A percentile compares a stretch with the other conserved stretches of the same genome.
These are phyloP conservation scores for Ammopiptanthus mongolicus DNA, from an alignment of 306 rosid species.

Conservation along the genomic window DNA sequence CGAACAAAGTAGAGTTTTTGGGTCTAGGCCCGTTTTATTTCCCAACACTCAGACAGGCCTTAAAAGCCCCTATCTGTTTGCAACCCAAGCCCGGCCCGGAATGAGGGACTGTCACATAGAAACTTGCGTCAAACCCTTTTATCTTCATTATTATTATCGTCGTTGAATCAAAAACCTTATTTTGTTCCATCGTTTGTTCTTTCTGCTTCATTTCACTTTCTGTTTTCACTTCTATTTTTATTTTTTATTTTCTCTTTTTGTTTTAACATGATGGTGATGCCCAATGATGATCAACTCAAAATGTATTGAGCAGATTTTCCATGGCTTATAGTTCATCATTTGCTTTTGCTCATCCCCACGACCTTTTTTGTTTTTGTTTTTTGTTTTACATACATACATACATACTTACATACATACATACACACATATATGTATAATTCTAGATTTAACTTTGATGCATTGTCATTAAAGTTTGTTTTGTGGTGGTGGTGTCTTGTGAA, in stretches of 20 bases:
- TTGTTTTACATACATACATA: no score
- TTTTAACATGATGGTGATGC: background rate
- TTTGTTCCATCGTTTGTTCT: background rate
- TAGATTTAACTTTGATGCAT: background rate
- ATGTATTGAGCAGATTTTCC: constrained; percentile 14
- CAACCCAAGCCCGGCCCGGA: background rate
- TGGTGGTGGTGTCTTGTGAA: constrained; percentile 14
- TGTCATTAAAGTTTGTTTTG: background rate
- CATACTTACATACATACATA: background rate
- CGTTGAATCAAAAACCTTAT: no score
- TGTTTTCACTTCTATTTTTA: background rate
- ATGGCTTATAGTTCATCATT: constrained; percentile 19
- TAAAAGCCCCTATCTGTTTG: background rate
- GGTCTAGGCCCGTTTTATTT: no score
- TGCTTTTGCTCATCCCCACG: constrained; percentile 1
- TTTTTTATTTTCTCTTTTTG: background rate
- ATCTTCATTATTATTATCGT: background rate
- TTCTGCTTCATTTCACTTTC: background rate
- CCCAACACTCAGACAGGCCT: background rate
- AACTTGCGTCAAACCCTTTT: background rate
- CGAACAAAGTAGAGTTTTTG: background rate
- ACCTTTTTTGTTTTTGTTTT: background rate
- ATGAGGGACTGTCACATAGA: background rate
- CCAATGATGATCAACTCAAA: constrained; percentile 33
- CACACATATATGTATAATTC: background rate